Evolutionary conservation across 2,329 filamentous ascomycete species (phyloP).

Genomic region (Calonectria hawksworthii): DNA sequence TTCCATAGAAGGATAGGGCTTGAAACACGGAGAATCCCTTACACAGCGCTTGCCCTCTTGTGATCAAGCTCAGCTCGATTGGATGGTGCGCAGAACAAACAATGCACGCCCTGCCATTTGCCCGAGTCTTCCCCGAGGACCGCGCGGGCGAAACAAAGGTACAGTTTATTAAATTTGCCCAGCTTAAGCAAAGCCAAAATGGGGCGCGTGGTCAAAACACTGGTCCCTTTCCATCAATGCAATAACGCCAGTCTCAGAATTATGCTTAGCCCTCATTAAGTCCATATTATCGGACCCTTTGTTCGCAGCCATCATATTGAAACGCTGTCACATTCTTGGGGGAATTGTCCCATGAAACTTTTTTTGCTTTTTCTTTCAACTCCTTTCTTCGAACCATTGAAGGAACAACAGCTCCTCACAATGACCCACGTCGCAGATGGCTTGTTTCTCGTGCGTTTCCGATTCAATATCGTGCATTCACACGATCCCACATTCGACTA

Average conservation of each 20-base stretch:
- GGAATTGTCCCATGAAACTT: not conserved
- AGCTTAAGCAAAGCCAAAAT: not conserved
- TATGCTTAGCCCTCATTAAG: not conserved
- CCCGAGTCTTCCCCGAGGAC: not conserved
- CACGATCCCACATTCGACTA: not conserved
- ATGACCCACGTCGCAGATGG: not conserved
- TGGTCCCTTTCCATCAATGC: not conserved
- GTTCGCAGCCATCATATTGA: not conserved
- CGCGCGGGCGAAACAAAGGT: not conserved
- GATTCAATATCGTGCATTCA: not conserved
- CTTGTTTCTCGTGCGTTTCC: conserved; percentile 11
- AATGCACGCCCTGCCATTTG: not conserved
- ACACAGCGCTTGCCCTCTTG: not conserved
- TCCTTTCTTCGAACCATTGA: not conserved
- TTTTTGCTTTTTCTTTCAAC: not conserved
- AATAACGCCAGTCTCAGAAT: not conserved
- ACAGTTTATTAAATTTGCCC: not conserved
- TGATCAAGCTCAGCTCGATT: not conserved
- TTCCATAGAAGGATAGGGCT: conserved; percentile 22
- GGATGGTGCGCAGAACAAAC: not conserved
- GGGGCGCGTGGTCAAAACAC: not conserved
- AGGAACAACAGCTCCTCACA: no score
- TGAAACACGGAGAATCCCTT: conserved; percentile 13
- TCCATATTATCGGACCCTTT: not conserved
- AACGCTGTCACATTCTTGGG: not conserved